Evolutionary conservation across 1,284 basidiomycete genomes (phyloP).

Genomic region (Sanghuangporus sanghuang): DNA sequence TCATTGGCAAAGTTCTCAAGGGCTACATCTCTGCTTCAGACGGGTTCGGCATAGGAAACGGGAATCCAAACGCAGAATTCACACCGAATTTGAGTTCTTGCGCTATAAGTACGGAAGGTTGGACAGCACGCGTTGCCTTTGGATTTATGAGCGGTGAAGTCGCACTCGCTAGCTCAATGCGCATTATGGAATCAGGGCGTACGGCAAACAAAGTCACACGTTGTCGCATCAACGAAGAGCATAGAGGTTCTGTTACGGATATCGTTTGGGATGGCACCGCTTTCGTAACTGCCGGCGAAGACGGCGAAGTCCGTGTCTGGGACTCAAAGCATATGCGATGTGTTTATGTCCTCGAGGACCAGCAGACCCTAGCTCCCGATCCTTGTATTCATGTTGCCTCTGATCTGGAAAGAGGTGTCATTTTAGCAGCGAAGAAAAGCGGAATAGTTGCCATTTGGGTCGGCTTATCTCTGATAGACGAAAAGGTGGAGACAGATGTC

Average conservation of each 20-base stretch:
- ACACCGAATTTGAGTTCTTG: conserved; percentile 61
- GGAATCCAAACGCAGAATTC: conserved; percentile 77
- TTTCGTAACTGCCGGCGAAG: conserved; percentile 51
- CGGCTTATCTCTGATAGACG: conserved; percentile 24
- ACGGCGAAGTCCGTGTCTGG: conserved; percentile 73
- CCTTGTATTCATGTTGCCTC: conserved; percentile 45
- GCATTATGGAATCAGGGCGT: conserved; percentile 51
- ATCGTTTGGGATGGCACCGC: conserved; percentile 42
- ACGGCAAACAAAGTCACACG: conserved; percentile 41
- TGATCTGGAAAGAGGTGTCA: conserved; percentile 36
- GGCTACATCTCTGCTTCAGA: conserved; percentile 72
- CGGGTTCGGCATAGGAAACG: conserved; percentile 52
- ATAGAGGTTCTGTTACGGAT: conserved; percentile 51
- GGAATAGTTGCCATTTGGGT: conserved; percentile 55
- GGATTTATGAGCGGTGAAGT: conserved; percentile 71
- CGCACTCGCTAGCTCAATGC: conserved; percentile 51
- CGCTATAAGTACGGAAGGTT: conserved; percentile 53
- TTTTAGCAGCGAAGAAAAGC: conserved; percentile 46
- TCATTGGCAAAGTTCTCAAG: conserved; percentile 64
- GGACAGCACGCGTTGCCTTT: conserved; percentile 71
- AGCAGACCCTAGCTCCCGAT: conserved; percentile 35
- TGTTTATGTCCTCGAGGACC: conserved; percentile 55
- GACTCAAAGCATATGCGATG: conserved; percentile 46
- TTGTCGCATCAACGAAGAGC: conserved; percentile 50
- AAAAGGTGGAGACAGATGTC: not conserved